Base-by-base conservation (phyloP, 2,329 filamentous ascomycete species). In the Ceratocystiopsis sp. region DNA sequence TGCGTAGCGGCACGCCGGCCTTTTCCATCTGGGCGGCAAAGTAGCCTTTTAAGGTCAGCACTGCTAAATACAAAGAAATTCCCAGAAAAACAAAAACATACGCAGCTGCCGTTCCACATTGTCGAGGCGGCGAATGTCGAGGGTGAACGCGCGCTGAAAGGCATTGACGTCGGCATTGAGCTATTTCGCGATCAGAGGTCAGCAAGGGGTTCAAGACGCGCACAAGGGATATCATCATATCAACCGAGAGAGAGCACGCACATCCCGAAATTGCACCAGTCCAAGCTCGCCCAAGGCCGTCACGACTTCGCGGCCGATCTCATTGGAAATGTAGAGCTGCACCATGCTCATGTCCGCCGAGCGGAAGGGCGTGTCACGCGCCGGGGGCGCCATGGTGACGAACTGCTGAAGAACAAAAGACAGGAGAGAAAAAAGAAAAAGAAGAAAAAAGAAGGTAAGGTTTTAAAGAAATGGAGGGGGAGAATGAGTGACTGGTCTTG, bases 301-400 rank as follows among this genome's bases (percentile, higher is more conserved):
- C 50, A 96, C 87, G 55, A 95, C 89, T 68, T 98, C 93, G 59
- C 91, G 79, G 55, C 91, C 89, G 54, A 98, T 96, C 71, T 98
- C 91, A 61, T 95, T 96, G 58, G 91, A 85, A 57, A 98, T 93
- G 67, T 96, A 98, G 58, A 98, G 81, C 78, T 98, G 91, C 58
- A 93, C 93, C 80, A 98, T 81, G 73, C 86, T 95, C 91, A 98
- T 98, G 65, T 95, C 84, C 84, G 86, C 84, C 61, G 91, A 98
- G 75, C 93, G 89, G 79, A 98, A 96, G 70, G 95, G 84, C 64
- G 87, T 94, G 68, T 96, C 86, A 67, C 84, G 67, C 61, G 68
- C 65, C 60, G 68, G 65, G 53, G 71, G 68, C 63, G 74, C 75
- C 77, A 80, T 81, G 51, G 52, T 63, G 59, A 15, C 3, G 13